Evolutionary conservation across 1,284 basidiomycete species (phyloP), one percentile per base, ranked within the genome.

Genomic region (Cutaneotrichosporon sp.): DNA sequence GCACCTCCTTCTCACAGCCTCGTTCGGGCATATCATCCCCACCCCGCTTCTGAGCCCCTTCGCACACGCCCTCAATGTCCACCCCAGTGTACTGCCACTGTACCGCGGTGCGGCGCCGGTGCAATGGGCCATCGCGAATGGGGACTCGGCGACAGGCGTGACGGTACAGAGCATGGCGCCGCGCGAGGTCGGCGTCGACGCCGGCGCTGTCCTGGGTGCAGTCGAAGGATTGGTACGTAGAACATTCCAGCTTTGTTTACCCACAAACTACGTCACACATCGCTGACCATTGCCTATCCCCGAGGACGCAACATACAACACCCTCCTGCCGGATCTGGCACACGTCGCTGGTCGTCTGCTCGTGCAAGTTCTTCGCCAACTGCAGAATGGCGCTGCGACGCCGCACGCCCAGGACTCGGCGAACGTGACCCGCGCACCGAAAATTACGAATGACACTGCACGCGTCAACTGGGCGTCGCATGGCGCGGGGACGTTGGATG

Each of bases 51-150:
- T 97, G 4, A 73, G 83, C n/a, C 80, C 83, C 32, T 97, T 97
- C 72, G 82, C 84, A 0, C 86, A 87, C 59, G 82, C 89, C n/a
- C 82, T 99, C 50, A 97, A 98, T 73, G 86, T 98, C 5, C 96
- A 99, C 73, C 94, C 95, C 0, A 96, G 92, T 21, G 81, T 94
- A 0, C 84, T 98, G 26, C 96, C 95, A 0, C 80, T 84, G n/a
- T 92, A 92, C 78, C 86, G 94, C 30, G 96, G 96, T 0, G 88
- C 96, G 0, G 91, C 94, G 1, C 96, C 95, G 0, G 90, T 98
- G 42, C 96, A 98, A 76, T 91, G 89, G 78, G 85, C 90, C 0
- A 83, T 99, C 46, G 81, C 89, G 7, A 85, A 88, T 63, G 85
- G 85, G 0, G 85, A 86, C 58, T 69, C 74, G 14, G 82, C 84